Evolutionary conservation across 192 early-diverging fungal species (phyloP).

Genomic region (Dimargaris cristalligena): DNA sequence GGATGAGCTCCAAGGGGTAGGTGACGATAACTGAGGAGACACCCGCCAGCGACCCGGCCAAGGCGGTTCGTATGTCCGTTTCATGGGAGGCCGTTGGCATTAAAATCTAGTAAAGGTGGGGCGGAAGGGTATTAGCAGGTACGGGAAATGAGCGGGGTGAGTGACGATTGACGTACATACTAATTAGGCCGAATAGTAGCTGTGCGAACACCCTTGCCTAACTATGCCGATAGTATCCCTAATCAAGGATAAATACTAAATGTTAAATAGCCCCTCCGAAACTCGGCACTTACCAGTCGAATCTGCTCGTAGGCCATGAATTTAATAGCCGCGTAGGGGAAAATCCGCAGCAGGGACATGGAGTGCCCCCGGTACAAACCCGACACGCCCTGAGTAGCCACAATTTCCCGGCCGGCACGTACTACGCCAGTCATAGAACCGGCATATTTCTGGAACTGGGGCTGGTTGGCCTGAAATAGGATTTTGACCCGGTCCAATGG

Average conservation of each 20-base stretch:
- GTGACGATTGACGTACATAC: no score
- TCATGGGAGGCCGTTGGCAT: slow-evolving; percentile 46
- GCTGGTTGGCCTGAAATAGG: slow-evolving; percentile 63
- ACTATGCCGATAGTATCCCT: no score
- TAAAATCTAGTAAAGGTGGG: neutral
- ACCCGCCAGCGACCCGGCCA: slow-evolving; percentile 73
- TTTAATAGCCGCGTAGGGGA: slow-evolving; percentile 94
- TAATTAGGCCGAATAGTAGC: no score
- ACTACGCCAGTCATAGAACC: slow-evolving; percentile 54
- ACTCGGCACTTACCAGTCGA: slow-evolving; percentile 26
- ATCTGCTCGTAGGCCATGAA: slow-evolving; percentile 95
- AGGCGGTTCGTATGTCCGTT: slow-evolving; percentile 48
- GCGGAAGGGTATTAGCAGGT: no score
- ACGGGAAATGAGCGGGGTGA: no score
- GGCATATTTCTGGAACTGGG: slow-evolving; percentile 40
- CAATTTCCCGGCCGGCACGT: slow-evolving; percentile 58
- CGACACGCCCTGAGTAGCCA: slow-evolving; percentile 42
- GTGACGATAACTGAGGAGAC: slow-evolving; percentile 72
- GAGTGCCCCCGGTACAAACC: slow-evolving; percentile 93
- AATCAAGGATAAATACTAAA: no score
- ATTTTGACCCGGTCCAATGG: slow-evolving; percentile 78
- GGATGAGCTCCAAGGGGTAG: slow-evolving; percentile 87
- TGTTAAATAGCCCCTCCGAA: no score
- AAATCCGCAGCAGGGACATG: slow-evolving; percentile 82
- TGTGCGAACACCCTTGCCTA: no score